Evolutionary conservation across 2,329 filamentous ascomycete species (phyloP).

Genomic region (Penicillium sp.): DNA sequence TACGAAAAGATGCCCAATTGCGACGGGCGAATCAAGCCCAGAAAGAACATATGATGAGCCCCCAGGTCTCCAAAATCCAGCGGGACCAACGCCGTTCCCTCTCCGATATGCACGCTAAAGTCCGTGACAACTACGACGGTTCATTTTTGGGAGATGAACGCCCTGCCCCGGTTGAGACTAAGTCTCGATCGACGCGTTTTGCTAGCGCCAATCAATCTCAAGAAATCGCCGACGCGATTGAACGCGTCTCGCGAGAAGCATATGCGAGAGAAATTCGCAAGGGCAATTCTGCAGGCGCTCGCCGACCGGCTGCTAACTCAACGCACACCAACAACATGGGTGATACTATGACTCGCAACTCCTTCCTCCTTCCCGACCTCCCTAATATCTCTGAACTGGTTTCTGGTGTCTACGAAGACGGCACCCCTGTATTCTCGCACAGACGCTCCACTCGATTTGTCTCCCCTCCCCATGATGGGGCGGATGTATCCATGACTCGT

Average conservation of each 20-base stretch:
- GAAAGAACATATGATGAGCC: slow-evolving; percentile 41
- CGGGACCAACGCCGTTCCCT: slow-evolving; percentile 50
- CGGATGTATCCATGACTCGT: slow-evolving; percentile 32
- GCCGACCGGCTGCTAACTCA: slow-evolving; percentile 23
- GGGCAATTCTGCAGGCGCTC: slow-evolving; percentile 24
- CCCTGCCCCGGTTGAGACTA: slow-evolving; percentile 43
- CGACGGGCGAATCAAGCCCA: slow-evolving; percentile 41
- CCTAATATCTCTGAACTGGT: slow-evolving; percentile 63
- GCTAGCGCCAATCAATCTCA: slow-evolving; percentile 46
- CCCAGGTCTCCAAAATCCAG: slow-evolving; percentile 37
- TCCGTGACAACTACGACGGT: slow-evolving; percentile 54
- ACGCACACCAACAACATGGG: slow-evolving; percentile 38
- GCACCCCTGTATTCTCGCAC: slow-evolving; percentile 57
- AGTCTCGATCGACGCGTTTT: slow-evolving; percentile 58
- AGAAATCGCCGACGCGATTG: slow-evolving; percentile 40
- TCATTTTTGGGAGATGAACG: slow-evolving; percentile 54
- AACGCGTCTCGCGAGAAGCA: slow-evolving; percentile 37
- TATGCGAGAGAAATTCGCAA: slow-evolving; percentile 34
- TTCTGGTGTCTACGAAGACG: slow-evolving; percentile 58
- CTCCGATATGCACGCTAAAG: slow-evolving; percentile 57
- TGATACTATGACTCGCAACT: slow-evolving; percentile 56
- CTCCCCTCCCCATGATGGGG: slow-evolving; percentile 43
- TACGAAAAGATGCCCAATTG: slow-evolving; percentile 44
- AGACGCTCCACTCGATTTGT: slow-evolving; percentile 56
- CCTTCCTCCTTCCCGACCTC: slow-evolving; percentile 62